Evolutionary conservation across 1,284 basidiomycete genomes (phyloP).

Genomic region (Meripilus lineatus): DNA sequence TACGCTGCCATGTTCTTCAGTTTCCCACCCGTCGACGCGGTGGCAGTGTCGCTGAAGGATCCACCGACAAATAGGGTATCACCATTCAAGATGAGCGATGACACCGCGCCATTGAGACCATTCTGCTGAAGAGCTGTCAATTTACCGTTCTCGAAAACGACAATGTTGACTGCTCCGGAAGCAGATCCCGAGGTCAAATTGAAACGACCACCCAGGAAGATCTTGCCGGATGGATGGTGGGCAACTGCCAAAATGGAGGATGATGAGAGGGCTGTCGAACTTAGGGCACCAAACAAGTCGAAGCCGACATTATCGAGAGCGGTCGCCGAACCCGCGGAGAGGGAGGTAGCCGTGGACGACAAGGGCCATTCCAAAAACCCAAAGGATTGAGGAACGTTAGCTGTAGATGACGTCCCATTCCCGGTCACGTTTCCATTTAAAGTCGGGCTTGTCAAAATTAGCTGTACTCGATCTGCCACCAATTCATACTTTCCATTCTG

Average conservation of each 20-base stretch:
- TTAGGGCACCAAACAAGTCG: slow-evolving; percentile 48
- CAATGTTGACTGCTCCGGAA: slow-evolving; percentile 65
- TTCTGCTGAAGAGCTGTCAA: slow-evolving; percentile 50
- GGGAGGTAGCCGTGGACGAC: slow-evolving; percentile 31
- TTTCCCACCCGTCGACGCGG: slow-evolving; percentile 45
- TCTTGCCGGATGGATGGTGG: slow-evolving; percentile 55
- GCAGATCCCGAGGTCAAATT: slow-evolving; percentile 52
- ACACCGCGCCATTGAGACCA: slow-evolving; percentile 75
- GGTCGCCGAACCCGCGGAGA: slow-evolving; percentile 75
- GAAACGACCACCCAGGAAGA: slow-evolving; percentile 83
- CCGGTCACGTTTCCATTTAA: slow-evolving; percentile 28
- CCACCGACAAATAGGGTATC: slow-evolving; percentile 81
- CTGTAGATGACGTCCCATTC: slow-evolving; percentile 23
- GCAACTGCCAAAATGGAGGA: slow-evolving; percentile 52
- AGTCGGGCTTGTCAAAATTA: slow-evolving; percentile 65
- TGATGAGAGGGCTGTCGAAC: slow-evolving; percentile 28
- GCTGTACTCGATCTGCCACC: slow-evolving; percentile 77
- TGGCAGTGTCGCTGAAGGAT: slow-evolving; percentile 69
- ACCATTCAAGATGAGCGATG: slow-evolving; percentile 56
- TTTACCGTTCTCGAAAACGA: slow-evolving; percentile 60
- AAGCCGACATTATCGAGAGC: slow-evolving; percentile 61
- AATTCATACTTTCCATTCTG: slow-evolving; percentile 67
- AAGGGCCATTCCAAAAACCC: slow-evolving; percentile 82
- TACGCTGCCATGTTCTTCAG: slow-evolving; percentile 74
- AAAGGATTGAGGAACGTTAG: slow-evolving; percentile 42